phyloP scores from a whole-genome alignment of 1,139 yeast species.

The Saccharomyces hybrid region DNA sequence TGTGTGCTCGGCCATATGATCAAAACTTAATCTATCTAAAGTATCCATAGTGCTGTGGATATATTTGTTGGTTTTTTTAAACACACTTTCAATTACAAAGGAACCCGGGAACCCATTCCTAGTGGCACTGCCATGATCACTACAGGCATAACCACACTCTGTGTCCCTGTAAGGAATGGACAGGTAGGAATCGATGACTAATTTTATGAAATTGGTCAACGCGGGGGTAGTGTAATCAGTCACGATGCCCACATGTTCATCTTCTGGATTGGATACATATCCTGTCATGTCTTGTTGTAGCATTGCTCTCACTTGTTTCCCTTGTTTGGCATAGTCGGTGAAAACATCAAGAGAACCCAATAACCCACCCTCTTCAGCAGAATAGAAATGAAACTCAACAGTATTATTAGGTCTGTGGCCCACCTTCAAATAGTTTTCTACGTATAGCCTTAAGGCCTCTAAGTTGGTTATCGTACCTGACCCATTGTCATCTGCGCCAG shows the following conservation, averaged over 20 bases:
- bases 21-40: constrained; percentile 66
- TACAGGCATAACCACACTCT: constrained; percentile 84
- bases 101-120: constrained; percentile 79
- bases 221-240: constrained; percentile 60
- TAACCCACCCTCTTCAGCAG: constrained; percentile 93
- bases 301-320: constrained; percentile 63
- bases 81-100: constrained; percentile 71
- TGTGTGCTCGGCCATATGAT: constrained; percentile 72
- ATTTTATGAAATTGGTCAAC: constrained; percentile 57
- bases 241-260: constrained; percentile 76
- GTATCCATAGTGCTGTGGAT: constrained; percentile 80
- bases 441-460: constrained; percentile 63
- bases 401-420: constrained; percentile 53
- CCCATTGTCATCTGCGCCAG: constrained; percentile 96
- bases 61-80: constrained; percentile 54
- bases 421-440: constrained; percentile 25
- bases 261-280: constrained; percentile 51
- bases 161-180: constrained; percentile 66
- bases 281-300: constrained; percentile 97
- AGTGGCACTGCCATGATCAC: constrained; percentile 84
- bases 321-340: constrained; percentile 40
- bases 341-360: constrained; percentile 82
- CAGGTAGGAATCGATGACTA: constrained; percentile 54
- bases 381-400: constrained; percentile 85
- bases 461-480: constrained; percentile 76